Base-by-base conservation (phyloP, 768 basidiomycete genomes). In the Boletales sp. region DNA sequence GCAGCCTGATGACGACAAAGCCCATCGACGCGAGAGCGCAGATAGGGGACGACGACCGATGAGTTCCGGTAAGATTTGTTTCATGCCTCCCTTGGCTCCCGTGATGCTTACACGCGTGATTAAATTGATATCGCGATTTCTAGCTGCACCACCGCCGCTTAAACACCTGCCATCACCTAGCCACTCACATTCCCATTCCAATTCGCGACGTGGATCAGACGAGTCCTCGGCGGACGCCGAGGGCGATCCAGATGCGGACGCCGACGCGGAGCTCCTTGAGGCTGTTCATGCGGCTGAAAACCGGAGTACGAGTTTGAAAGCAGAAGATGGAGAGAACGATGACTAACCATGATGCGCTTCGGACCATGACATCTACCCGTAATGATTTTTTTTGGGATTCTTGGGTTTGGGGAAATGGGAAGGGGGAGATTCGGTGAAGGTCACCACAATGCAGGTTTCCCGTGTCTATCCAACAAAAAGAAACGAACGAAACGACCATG, bases 241-340 rank as follows among this genome's bases (percentile, higher is more conserved):
- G 30, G 61, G 62, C 45, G 66, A 69, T 48, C 60, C 62, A 3
- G 74, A 74, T 47, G 72, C 63, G 2, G 75, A 76, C 12, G 71
- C 53, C 9, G 74, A 79, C 12, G 69, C 68, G 40, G 78, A 79
- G 21, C 60, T 80, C 21, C 60, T 79, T n/a, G 78, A 77, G 53
- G 78, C 78, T 32, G 78, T 76, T 0, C 75, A 75, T 51, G 78
- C 77, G 7, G 72, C 77, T 6, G 78, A 77, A 58, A 74, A 72
- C 17, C 67, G 75, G 43, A 71, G 68, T 43, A 64, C 63, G 41
- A 62, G 69, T 3, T 10, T 64, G 50, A 67, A 69, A 18, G 57
- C 60, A 17, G 60, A 65, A 13, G 65, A 67, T 17, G 56, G 35
- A 9, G 65, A 60, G 8, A 57, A 56, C 36, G 59, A 60, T 18